These are phyloP conservation scores for maize (Zea mays) DNA, from an alignment of 176 grass and related monocot species.

Conservation along the genomic window Zm-B73-REFERENCE-NAM-5.0 NC_050100.1:210344001-210344500, in stretches of 20 bases:
- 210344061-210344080: slow-evolving; percentile 75
- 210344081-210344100: slow-evolving; percentile 69
- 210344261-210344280: slow-evolving; percentile 23
- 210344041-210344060: slow-evolving; percentile 89
- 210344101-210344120: slow-evolving; percentile 28
- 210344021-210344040: slow-evolving; percentile 80
- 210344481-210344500: neutral
- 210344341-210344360: slow-evolving; percentile 68
- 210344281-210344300: slow-evolving; percentile 36
- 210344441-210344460: slow-evolving; percentile 60
- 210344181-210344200: neutral
- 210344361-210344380: slow-evolving; percentile 61
- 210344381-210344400: slow-evolving; percentile 83
- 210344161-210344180: neutral
- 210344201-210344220: neutral
- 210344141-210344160: neutral
- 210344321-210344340: slow-evolving; percentile 94
- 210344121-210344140: neutral
- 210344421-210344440: slow-evolving; percentile 35
- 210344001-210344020: slow-evolving; percentile 73
- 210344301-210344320: slow-evolving; percentile 41
- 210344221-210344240: neutral
- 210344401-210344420: slow-evolving; percentile 34
- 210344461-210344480: slow-evolving; percentile 20
- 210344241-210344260: neutral